Conservation (phyloP, 108 stramenopile species). For the Cyclotella atomus region DNA sequence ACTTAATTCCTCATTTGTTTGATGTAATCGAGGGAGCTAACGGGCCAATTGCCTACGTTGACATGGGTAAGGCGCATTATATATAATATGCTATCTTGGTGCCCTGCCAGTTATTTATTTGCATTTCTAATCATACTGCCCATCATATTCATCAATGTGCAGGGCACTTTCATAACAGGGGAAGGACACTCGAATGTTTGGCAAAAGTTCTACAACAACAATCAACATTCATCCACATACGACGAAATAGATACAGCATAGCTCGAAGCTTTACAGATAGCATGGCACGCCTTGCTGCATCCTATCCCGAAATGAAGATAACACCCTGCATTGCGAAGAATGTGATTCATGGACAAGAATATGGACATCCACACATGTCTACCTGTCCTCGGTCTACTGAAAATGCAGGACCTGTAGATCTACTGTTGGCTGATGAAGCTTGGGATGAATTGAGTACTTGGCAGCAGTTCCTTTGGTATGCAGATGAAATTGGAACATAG, state of each 20-base stretch:
- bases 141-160: neutral
- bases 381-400: conserved; percentile 12
- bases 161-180: conserved; percentile 23
- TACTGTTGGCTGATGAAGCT: neutral
- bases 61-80: neutral
- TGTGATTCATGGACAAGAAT: neutral
- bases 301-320: neutral
- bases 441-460: conserved; percentile 2
- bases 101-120: neutral
- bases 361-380: neutral
- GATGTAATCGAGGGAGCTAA: neutral
- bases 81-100: neutral
- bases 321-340: neutral
- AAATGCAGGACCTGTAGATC: conserved; percentile 8
- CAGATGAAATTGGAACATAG: conserved; percentile 23
- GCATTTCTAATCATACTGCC: neutral
- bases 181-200: conserved; percentile 9
- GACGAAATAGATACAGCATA: conserved; percentile 1
- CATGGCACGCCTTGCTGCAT: neutral
- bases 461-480: conserved; percentile 17
- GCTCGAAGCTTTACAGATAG: conserved; percentile 6
- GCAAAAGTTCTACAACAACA: neutral
- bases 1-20: conserved; percentile 1
- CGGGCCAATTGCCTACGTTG: neutral
- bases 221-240: conserved; percentile 9